phyloP scores from a whole-genome alignment of 2,329 filamentous ascomycete genomes.

The Fusarium nanum region DNA sequence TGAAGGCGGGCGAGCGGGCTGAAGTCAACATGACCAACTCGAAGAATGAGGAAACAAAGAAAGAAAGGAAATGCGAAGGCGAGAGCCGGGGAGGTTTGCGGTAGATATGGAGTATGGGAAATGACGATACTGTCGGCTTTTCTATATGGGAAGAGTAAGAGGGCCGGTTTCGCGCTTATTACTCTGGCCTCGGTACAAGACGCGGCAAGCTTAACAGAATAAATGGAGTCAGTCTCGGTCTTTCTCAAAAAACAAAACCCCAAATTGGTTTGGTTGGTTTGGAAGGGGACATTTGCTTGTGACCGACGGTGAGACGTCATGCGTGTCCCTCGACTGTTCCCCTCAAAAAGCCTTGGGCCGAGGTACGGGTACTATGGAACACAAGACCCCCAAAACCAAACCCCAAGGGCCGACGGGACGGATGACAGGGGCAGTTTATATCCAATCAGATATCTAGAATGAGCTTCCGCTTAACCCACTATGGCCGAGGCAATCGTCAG shows the following conservation, averaged over 20 bases:
- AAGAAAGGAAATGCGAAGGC: slow-evolving; percentile 8
- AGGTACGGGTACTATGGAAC: slow-evolving; percentile 30
- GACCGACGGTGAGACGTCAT: slow-evolving; percentile 39
- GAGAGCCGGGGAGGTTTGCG: slow-evolving; percentile 1
- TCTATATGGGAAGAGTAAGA: slow-evolving; percentile 28
- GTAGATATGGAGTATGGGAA: slow-evolving; percentile 17
- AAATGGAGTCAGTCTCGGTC: background rate
- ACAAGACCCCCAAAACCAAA: background rate
- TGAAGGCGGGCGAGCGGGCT: slow-evolving; percentile 50
- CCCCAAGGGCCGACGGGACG: slow-evolving; percentile 27
- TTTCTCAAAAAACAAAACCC: background rate
- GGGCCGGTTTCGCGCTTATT: slow-evolving; percentile 32
- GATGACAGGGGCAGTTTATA: background rate
- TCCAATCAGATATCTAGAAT: slow-evolving; percentile 11
- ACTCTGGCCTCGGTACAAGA: slow-evolving; percentile 36
- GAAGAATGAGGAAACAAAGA: slow-evolving; percentile 14
- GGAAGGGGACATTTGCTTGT: slow-evolving; percentile 29
- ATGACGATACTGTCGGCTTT: slow-evolving; percentile 25
- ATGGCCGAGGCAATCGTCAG: slow-evolving; percentile 32
- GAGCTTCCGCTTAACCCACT: slow-evolving; percentile 8
- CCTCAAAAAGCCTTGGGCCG: slow-evolving; percentile 45
- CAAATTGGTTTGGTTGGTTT: background rate
- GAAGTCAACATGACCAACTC: slow-evolving; percentile 52
- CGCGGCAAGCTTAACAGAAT: slow-evolving; percentile 21
- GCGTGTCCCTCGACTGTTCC: slow-evolving; percentile 10